Base-by-base conservation (phyloP, 1,139 yeast genomes). In the Candida tropicalis region DNA sequence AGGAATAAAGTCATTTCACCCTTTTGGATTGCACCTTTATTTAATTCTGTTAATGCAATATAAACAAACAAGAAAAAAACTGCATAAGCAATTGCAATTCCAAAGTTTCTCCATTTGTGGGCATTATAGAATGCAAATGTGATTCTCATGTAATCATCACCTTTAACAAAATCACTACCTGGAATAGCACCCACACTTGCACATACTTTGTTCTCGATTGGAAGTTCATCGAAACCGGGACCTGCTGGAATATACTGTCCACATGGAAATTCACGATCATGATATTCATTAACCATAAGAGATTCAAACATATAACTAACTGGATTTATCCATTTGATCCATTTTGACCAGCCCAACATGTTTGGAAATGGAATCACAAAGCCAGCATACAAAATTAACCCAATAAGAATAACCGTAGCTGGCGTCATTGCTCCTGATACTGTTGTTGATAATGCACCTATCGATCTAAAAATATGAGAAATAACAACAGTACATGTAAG, bases 51-150 rank as follows among this genome's bases (percentile, higher is more conserved):
- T 48, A 82, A 72, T 6, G 70, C 37, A 55, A 87, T 63, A 57
- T 85, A 84, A 17, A 79, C 35, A 39, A 53, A 54, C 41, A 84
- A 65, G 63, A 85, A 84, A 62, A 83, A 76, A 16, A 81, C 42
- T 26, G 68, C 63, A 56, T 76, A 87, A 0, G 73, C 88, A 48
- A 82, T 44, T 34, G 76, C 66, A 53, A 89, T 83, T 60, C 96
- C 96, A 50, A 81, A 79, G 57, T 89, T 84, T 68, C 97, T 81
- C 97, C 97, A 89, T 59, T 79, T 78, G 62, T 89, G 91, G 9
- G 68, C 47, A 51, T 77, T 73, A 35, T 61, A 57, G 63, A 85
- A 88, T 11, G 58, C 51, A 58, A 65, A 82, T 2, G 82, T 59
- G 11, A 53, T 48, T 4, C 51, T 55, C 38, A 88, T 50, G 59